phyloP scores from a whole-genome alignment of 2,329 filamentous ascomycete genomes.

The Monilinia polystroma region DNA sequence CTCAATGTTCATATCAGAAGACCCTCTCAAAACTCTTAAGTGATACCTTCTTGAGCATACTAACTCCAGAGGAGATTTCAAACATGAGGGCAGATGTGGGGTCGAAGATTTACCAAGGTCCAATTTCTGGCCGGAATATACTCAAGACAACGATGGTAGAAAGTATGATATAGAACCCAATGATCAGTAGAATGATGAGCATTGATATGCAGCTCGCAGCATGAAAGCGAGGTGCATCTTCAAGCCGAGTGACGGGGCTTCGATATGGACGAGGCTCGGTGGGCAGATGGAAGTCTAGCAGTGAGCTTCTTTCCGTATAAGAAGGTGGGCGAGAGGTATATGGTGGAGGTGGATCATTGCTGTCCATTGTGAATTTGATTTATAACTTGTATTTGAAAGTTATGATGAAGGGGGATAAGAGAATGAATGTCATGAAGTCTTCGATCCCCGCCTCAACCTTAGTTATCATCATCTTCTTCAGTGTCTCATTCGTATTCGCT shows the following conservation, averaged over 20 bases:
- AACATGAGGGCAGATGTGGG: background rate
- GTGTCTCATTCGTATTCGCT: background rate
- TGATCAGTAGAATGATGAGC: background rate
- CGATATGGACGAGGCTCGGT: conserved; percentile 1
- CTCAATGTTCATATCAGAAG: background rate
- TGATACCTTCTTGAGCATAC: background rate
- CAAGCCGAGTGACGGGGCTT: background rate
- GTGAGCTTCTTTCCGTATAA: background rate
- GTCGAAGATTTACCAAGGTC: background rate
- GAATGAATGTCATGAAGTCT: background rate
- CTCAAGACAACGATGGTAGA: background rate
- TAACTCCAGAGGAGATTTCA: background rate
- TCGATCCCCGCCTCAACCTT: background rate
- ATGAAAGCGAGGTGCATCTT: background rate
- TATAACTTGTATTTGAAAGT: background rate
- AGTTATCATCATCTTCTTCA: background rate
- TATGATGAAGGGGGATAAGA: background rate
- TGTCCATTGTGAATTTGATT: background rate
- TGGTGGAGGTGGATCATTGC: background rate
- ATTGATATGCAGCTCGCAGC: background rate
- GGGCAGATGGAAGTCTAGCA: background rate
- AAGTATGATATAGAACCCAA: background rate
- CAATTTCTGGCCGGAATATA: background rate
- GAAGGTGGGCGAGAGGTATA: background rate
- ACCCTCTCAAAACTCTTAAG: too few species aligned